phyloP scores from a whole-genome alignment of 2,329 filamentous ascomycete genomes.

The Drechslerella coelobrocha region DNA sequence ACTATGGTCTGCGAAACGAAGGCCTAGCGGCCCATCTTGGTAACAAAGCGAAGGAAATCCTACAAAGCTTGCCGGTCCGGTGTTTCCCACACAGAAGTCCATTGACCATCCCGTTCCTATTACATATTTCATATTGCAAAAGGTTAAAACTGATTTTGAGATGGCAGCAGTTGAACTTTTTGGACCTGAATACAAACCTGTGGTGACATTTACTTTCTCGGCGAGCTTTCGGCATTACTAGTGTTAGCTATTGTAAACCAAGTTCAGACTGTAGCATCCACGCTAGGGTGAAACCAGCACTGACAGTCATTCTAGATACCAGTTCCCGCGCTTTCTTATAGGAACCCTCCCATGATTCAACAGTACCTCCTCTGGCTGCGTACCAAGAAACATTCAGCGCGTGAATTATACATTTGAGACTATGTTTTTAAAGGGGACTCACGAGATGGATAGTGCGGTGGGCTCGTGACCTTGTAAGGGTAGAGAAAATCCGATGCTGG shows the following conservation, averaged over 20 bases:
- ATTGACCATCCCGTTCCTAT: slow-evolving; percentile 49
- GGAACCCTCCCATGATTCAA: slow-evolving; percentile 19
- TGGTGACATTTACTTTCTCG: slow-evolving; percentile 92
- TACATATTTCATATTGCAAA: slow-evolving; percentile 20
- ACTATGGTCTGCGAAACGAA: slow-evolving; percentile 81
- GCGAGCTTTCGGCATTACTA: slow-evolving; percentile 61
- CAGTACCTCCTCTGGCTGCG: slow-evolving; percentile 24
- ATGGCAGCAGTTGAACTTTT: not conserved
- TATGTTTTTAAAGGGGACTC: not conserved
- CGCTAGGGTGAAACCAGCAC: not conserved
- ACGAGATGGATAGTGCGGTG: slow-evolving; percentile 61
- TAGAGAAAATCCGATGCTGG: slow-evolving; percentile 71
- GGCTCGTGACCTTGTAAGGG: slow-evolving; percentile 63
- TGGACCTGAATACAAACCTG: slow-evolving; percentile 63
- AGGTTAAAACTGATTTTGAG: too few species aligned
- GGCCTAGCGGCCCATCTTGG: slow-evolving; percentile 84
- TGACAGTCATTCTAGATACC: slow-evolving; percentile 31
- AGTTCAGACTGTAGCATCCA: not conserved
- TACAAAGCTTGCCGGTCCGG: slow-evolving; percentile 62
- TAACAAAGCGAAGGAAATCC: slow-evolving; percentile 59
- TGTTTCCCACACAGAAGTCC: slow-evolving; percentile 66
- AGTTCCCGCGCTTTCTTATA: slow-evolving; percentile 27
- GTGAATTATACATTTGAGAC: not conserved
- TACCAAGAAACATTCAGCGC: slow-evolving; percentile 4
- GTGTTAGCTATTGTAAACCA: slow-evolving; percentile 4